phyloP scores from a whole-genome alignment of 768 basidiomycete species.

The Tricholoma bakamatsutake region DNA sequence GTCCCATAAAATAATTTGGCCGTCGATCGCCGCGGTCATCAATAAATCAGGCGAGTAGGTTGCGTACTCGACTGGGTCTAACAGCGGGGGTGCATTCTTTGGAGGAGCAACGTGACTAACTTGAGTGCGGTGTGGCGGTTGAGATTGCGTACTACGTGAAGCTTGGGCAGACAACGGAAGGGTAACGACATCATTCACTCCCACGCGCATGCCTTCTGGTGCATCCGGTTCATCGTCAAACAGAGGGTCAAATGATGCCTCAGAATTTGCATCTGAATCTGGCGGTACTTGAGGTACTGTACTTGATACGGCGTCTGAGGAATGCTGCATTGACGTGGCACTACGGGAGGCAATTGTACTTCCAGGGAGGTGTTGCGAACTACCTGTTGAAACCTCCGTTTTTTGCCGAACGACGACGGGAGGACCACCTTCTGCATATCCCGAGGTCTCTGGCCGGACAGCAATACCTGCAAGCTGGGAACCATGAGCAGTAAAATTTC shows the following conservation, averaged over 20 bases:
- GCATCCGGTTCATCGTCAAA: slow-evolving; percentile 82
- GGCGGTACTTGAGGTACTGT: slow-evolving; percentile 11
- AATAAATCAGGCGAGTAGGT: slow-evolving; percentile 77
- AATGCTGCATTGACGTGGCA: slow-evolving; percentile 7
- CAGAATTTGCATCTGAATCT: slow-evolving; percentile 64
- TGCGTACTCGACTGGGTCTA: slow-evolving; percentile 55
- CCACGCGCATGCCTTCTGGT: slow-evolving; percentile 10
- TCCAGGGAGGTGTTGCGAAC: slow-evolving; percentile 3
- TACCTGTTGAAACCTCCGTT: background rate
- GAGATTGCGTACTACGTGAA: slow-evolving; percentile 13
- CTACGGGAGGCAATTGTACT: slow-evolving; percentile 16
- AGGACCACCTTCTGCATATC: slow-evolving; percentile 25
- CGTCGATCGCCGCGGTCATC: slow-evolving; percentile 88
- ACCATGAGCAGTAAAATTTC: slow-evolving; percentile 76
- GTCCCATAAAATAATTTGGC: slow-evolving; percentile 91
- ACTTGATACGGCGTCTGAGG: slow-evolving; percentile 7
- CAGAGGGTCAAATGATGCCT: slow-evolving; percentile 80
- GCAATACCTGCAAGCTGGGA: slow-evolving; percentile 81
- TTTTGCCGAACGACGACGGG: slow-evolving; percentile 2
- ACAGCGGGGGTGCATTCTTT: slow-evolving; percentile 70
- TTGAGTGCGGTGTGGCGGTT: slow-evolving; percentile 20
- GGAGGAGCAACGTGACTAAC: slow-evolving; percentile 45
- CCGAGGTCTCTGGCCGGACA: slow-evolving; percentile 56
- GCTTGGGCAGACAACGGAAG: slow-evolving; percentile 2
- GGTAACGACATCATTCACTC: slow-evolving; percentile 5